Evolutionary conservation across 108 stramenopile species (phyloP).

Genomic region (Fragilariopsis cylindrus): DNA sequence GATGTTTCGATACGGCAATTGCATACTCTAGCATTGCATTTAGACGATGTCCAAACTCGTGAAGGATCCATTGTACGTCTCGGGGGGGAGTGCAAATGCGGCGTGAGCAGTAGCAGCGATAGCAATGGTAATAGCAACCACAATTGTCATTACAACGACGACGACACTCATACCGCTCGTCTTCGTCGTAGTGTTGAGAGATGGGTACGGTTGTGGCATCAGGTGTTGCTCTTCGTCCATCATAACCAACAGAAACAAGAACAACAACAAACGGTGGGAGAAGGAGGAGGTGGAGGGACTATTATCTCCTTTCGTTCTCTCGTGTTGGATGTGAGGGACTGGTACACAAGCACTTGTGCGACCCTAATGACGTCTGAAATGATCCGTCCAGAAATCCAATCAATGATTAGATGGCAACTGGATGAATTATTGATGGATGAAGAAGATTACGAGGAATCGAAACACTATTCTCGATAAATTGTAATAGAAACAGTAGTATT

Average conservation of each 20-base stretch:
- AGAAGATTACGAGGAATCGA: slow-evolving; percentile 31
- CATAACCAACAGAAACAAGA: slow-evolving; percentile 2
- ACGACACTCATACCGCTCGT: not conserved
- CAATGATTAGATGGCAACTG: slow-evolving; percentile 39
- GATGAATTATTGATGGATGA: slow-evolving; percentile 34
- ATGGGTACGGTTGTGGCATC: slow-evolving; percentile 36
- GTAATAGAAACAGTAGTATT: no score
- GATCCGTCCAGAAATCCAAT: slow-evolving; percentile 25
- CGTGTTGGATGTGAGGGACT: slow-evolving; percentile 23
- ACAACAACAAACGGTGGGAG: not conserved
- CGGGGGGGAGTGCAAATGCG: not conserved
- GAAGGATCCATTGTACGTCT: slow-evolving; percentile 15
- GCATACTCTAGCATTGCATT: slow-evolving; percentile 16
- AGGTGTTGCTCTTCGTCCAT: slow-evolving; percentile 18
- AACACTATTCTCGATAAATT: slow-evolving; percentile 12
- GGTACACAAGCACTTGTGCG: slow-evolving; percentile 30
- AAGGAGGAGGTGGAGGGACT: not conserved
- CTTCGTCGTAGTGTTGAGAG: slow-evolving; percentile 16
- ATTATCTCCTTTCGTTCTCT: slow-evolving; percentile 25
- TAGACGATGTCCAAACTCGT: not conserved
- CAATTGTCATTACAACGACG: not conserved
- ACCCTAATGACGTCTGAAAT: slow-evolving; percentile 18
- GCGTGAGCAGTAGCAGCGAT: not conserved
- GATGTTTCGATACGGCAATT: slow-evolving; percentile 28
- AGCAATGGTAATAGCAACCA: not conserved